A percentile compares a stretch with the other conserved stretches of the same genome.
Evolutionary conservation across 148 eudicot genomes (phyloP).

Genomic region (Fagopyrum tataricum): DNA sequence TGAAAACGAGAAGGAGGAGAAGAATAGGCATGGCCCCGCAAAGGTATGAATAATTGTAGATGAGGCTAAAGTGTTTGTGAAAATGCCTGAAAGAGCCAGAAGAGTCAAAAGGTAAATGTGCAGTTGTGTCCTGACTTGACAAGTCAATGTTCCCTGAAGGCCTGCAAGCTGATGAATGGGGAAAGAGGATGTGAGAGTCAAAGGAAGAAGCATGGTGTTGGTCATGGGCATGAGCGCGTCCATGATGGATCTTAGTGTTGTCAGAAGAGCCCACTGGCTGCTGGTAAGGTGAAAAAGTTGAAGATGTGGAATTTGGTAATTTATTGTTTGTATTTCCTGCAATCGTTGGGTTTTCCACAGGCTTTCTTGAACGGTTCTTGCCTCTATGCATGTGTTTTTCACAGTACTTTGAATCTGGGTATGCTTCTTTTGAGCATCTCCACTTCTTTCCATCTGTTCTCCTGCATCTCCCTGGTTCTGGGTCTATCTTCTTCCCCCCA

Average conservation of each 20-base stretch:
- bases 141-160: neutral
- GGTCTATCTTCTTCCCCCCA: constrained; percentile 91
- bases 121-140: neutral
- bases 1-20: neutral
- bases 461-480: constrained; percentile 97
- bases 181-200: too few relatives aligned
- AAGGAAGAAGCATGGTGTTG: neutral
- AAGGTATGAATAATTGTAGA: too few relatives aligned
- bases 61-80: too few relatives aligned
- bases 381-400: constrained; percentile 99
- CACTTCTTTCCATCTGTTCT: constrained; percentile 99
- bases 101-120: neutral
- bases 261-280: neutral
- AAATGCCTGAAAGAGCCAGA: neutral
- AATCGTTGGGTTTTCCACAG: constrained; percentile 51
- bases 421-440: constrained; percentile 98
- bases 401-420: constrained; percentile 94
- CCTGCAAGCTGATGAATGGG: too few relatives aligned
- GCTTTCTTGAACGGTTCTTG: constrained; percentile 99
- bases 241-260: too few relatives aligned
- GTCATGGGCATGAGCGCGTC: neutral
- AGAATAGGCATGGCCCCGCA: too few relatives aligned
- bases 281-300: constrained; percentile 15
- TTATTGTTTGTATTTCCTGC: neutral
- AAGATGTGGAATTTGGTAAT: neutral